phyloP scores from a whole-genome alignment of 768 basidiomycete genomes.

The Termitomyces heimii region DNA sequence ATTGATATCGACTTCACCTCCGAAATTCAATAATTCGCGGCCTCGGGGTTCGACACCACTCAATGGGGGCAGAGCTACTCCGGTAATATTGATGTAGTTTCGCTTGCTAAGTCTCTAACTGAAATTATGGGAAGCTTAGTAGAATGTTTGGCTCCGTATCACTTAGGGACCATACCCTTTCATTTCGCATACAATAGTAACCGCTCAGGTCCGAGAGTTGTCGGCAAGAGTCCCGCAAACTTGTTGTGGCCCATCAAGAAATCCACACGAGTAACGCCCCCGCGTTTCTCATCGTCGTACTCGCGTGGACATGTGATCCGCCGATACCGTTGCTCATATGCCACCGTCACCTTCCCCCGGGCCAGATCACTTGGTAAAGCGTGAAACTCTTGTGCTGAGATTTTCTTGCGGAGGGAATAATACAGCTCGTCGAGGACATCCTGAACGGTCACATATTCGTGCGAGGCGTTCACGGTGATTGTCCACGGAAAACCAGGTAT shows the following conservation, averaged over 20 bases:
- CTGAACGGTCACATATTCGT: constrained; percentile 24
- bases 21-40: neutral
- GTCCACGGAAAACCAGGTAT: constrained; percentile 28
- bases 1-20: neutral
- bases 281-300: constrained; percentile 39
- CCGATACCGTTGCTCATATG: constrained; percentile 43
- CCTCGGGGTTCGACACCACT: no score
- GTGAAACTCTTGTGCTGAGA: constrained; percentile 37
- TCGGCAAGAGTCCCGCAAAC: constrained; percentile 40
- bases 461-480: constrained; percentile 24
- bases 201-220: constrained; percentile 21
- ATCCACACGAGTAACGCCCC: constrained; percentile 54
- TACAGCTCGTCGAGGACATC: constrained; percentile 31
- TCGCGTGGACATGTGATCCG: constrained; percentile 26
- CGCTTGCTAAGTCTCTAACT: neutral
- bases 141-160: neutral
- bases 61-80: neutral
- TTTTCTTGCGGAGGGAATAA: constrained; percentile 33
- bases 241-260: constrained; percentile 41
- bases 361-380: constrained; percentile 27
- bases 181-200: constrained; percentile 21
- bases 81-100: no score
- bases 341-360: constrained; percentile 31
- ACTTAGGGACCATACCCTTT: neutral
- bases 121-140: neutral